Conservation (phyloP, 1,284 basidiomycete genomes). For the Cryptococcus sp. region DNA sequence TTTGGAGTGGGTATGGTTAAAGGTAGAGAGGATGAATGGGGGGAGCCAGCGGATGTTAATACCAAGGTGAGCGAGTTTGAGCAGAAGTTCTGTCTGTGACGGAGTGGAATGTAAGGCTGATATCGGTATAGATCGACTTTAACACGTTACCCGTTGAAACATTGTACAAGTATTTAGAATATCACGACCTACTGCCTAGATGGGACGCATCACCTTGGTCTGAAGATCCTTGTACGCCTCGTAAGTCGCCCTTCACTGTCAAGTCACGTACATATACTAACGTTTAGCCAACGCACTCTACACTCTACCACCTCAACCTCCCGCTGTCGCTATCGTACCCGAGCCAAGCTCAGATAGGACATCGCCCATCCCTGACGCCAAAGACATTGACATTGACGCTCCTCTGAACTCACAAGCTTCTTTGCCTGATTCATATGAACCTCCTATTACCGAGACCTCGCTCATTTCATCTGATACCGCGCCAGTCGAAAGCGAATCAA, state of each 20-base stretch:
- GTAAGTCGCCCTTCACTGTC: constrained; percentile 19
- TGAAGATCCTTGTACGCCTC: constrained; percentile 38
- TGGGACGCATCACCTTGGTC: constrained; percentile 44
- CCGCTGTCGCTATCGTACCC: constrained; percentile 11
- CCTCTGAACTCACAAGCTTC: neutral
- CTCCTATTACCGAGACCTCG: no score
- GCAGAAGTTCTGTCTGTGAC: neutral
- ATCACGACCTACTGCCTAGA: constrained; percentile 38
- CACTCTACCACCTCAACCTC: constrained; percentile 19
- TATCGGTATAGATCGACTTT: constrained; percentile 35
- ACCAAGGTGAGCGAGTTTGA: constrained; percentile 33
- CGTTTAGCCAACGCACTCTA: constrained; percentile 33
- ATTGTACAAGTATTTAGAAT: constrained; percentile 39
- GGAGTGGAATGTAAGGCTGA: neutral
- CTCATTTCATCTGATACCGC: neutral
- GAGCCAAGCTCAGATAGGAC: neutral
- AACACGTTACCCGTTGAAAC: constrained; percentile 38
- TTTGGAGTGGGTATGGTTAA: constrained; percentile 20
- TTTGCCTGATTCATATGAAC: no score
- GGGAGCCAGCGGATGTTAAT: constrained; percentile 34
- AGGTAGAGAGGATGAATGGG: constrained; percentile 33
- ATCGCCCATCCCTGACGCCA: neutral
- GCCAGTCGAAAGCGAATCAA: neutral
- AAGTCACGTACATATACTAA: neutral
- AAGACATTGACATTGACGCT: neutral